A percentile compares a stretch with the other conserved stretches of the same genome.
Evolutionary conservation across 1,139 yeast species (phyloP).

Genomic region (Saccharomyces pastorianus): DNA sequence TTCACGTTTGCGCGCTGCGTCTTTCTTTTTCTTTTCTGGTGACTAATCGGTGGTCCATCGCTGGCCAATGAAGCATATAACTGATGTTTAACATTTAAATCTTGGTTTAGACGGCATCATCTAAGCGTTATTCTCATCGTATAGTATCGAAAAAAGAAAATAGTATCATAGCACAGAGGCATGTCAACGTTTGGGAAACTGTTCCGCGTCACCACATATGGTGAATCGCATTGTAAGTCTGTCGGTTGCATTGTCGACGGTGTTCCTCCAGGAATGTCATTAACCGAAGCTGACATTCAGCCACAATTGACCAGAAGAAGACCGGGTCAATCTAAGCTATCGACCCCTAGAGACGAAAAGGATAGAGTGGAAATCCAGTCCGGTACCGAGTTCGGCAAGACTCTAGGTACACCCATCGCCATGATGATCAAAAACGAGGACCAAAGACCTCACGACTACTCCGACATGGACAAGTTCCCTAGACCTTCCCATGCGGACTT

Average conservation of each 20-base stretch:
- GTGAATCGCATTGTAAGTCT: constrained; percentile 96
- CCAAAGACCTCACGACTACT: constrained; percentile 92
- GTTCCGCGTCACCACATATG: constrained; percentile 84
- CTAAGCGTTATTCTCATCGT: background rate
- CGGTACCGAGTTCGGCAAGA: constrained; percentile 85
- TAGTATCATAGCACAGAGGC: background rate
- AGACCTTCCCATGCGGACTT: constrained; percentile 97
- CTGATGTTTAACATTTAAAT: background rate
- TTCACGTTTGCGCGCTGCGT: background rate
- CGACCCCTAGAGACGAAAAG: constrained; percentile 94
- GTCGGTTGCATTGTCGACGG: constrained; percentile 99
- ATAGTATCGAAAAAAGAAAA: background rate
- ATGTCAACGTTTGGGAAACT: constrained; percentile 62
- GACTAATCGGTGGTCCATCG: background rate
- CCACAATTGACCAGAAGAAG: constrained; percentile 94
- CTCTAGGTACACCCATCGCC: constrained; percentile 92
- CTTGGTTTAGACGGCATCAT: background rate
- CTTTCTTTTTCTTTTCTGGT: background rate
- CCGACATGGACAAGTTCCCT: constrained; percentile 90
- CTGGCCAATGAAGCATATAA: background rate
- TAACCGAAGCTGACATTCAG: constrained; percentile 82
- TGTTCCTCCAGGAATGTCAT: constrained; percentile 87
- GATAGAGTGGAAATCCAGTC: constrained; percentile 88
- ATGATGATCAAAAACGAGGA: constrained; percentile 90
- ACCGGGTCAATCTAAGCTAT: constrained; percentile 89